phyloP scores from a whole-genome alignment of 192 early-diverging fungal species.

The Linnemannia hyalina region DNA sequence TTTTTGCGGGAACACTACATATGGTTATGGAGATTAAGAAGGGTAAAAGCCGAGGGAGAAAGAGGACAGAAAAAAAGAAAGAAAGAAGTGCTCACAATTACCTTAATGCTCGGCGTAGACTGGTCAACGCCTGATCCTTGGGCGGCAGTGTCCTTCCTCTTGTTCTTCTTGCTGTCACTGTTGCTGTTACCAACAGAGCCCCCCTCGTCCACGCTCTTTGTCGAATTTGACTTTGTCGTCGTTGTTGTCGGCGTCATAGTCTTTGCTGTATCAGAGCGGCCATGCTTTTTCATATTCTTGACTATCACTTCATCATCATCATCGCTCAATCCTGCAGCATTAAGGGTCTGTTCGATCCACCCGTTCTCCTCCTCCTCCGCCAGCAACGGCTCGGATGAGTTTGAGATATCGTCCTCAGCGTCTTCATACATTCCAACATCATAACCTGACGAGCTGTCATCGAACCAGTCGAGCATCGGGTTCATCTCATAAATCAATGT shows the following conservation, averaged over 20 bases:
- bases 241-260: background rate
- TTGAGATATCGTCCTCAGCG: background rate
- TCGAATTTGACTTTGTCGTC: too few relatives aligned
- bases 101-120: slow-evolving; percentile 6
- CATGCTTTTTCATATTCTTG: too few relatives aligned
- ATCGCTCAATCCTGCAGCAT: slow-evolving; percentile 15
- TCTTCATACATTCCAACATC: slow-evolving; percentile 9
- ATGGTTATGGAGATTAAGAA: background rate
- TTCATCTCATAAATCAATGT: slow-evolving; percentile 26
- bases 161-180: background rate
- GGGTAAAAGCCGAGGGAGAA: background rate
- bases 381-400: background rate
- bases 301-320: background rate
- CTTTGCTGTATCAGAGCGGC: background rate
- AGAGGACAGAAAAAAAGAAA: background rate
- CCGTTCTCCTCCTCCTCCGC: slow-evolving; percentile 13
- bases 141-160: background rate
- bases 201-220: background rate
- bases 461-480: slow-evolving; percentile 30
- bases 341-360: slow-evolving; percentile 9
- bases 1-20: background rate
- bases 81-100: background rate
- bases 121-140: background rate
- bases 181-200: background rate
- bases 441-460: slow-evolving; percentile 10